Evolutionary conservation across 2,329 filamentous ascomycete genomes (phyloP).

Genomic region (Aspergillus ibericus): DNA sequence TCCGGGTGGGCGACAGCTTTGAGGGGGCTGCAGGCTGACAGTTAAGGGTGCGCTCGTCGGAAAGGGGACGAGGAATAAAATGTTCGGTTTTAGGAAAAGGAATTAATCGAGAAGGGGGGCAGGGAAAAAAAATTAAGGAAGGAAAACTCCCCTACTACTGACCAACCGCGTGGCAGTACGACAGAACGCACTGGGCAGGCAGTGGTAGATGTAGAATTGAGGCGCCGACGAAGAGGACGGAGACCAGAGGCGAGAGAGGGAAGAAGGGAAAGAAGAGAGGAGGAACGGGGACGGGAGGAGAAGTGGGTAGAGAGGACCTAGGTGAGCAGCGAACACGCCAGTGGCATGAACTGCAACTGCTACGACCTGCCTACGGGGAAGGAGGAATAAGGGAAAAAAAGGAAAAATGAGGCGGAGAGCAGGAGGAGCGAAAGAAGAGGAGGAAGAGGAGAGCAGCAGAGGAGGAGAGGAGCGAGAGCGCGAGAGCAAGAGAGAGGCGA

Average conservation of each 20-base stretch:
- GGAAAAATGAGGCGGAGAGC: slow-evolving; percentile 21
- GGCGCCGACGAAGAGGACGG: slow-evolving; percentile 18
- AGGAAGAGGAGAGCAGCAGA: slow-evolving; percentile 24
- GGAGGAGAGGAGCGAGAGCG: slow-evolving; percentile 17
- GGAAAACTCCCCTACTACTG: slow-evolving; percentile 19
- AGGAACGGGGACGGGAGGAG: slow-evolving; percentile 15
- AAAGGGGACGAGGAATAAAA: slow-evolving; percentile 10
- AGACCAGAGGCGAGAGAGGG: slow-evolving; percentile 18
- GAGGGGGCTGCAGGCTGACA: slow-evolving; percentile 1
- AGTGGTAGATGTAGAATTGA: slow-evolving; percentile 21
- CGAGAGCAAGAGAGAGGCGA: slow-evolving; percentile 6
- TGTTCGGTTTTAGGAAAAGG: slow-evolving; percentile 5
- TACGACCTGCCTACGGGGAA: slow-evolving; percentile 11
- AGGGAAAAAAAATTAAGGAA: slow-evolving; percentile 10
- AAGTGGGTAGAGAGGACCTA: slow-evolving; percentile 15
- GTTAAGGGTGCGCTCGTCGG: slow-evolving; percentile 3
- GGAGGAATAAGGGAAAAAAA: slow-evolving; percentile 10
- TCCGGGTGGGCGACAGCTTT: not conserved
- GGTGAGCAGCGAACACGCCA: slow-evolving; percentile 13
- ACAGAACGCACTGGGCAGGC: slow-evolving; percentile 28
- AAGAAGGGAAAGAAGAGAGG: slow-evolving; percentile 21
- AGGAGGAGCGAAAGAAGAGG: slow-evolving; percentile 22
- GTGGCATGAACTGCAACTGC: slow-evolving; percentile 8
- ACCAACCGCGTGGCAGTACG: slow-evolving; percentile 34
- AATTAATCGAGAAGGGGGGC: slow-evolving; percentile 14